Evolutionary conservation across 2,329 filamentous ascomycete genomes (phyloP), one percentile per base, ranked within the genome.

Genomic region (Ceratocystis destructans): DNA sequence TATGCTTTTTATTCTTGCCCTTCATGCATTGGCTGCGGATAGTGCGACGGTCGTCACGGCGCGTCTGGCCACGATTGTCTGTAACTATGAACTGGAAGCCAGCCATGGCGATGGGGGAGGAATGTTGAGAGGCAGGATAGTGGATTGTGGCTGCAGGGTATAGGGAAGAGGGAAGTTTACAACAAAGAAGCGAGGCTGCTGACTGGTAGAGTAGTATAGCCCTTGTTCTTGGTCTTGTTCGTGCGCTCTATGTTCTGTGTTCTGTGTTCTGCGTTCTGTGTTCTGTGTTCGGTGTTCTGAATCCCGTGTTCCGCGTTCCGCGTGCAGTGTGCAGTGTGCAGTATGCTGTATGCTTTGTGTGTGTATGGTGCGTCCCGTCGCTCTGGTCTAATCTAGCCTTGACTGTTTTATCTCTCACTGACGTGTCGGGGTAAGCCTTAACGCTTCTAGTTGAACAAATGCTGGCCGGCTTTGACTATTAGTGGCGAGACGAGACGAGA

Each of bases 11-110:
- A 15, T 68, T 68, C 17, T 68, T 68, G 45, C 66, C 66, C 55
- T 68, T 68, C 66, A 68, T 68, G 25, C 66, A 68, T 44, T 68
- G 66, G 48, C 66, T 68, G 48, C 66, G 66, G 48, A 68, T 68
- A 8, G 66, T 68, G 45, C 64, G 63, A 12, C 66, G 63, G 57
- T 68, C 66, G 20, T 68, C 66, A n/a, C 66, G 63, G n/a, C 64
- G 63, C 20, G 66, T 68, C 31, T 69, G 66, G 41, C 67, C 65
- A 62, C 68, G 62, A 44, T 69, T 66, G 46, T 69, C 68, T 17
- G 68, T 68, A 62, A 69, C 62, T 48, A 68, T 69, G 67, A 69
- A 69, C 46, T 69, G 66, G 64, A 68, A 68, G 59, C 66, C 64
- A 28, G 66, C 55, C 66, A 68, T 68, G 20, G n/a, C 17, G 17